phyloP scores from a whole-genome alignment of 2,329 filamentous ascomycete genomes.

The Claviceps digitariae region DNA sequence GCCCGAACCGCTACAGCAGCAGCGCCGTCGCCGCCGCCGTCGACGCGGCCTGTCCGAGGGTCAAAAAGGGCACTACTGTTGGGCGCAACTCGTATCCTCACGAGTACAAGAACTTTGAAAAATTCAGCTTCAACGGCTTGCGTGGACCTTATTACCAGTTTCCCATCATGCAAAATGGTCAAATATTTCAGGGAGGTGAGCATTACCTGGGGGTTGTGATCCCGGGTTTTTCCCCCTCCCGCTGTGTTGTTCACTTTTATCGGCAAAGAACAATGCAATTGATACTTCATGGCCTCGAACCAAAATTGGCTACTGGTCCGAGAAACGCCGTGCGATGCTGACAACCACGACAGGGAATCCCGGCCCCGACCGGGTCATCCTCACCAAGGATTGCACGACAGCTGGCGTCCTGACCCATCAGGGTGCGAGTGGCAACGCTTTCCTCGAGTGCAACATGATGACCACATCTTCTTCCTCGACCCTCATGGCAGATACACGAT shows the following conservation, averaged over 20 bases:
- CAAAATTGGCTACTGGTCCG: neutral
- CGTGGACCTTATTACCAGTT: slow-evolving; percentile 50
- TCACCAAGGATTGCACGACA: slow-evolving; percentile 37
- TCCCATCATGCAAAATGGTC: slow-evolving; percentile 35
- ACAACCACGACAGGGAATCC: slow-evolving; percentile 32
- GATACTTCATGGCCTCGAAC: too few species aligned
- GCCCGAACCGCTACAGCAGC: slow-evolving; percentile 32
- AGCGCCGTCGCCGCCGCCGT: slow-evolving; percentile 35
- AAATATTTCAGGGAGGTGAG: slow-evolving; percentile 42
- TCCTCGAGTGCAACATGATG: slow-evolving; percentile 3
- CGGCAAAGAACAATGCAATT: neutral
- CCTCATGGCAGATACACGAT: neutral
- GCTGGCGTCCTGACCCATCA: slow-evolving; percentile 50
- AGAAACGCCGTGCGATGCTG: neutral
- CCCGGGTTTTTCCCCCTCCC: too few species aligned
- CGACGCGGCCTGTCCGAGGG: slow-evolving; percentile 36
- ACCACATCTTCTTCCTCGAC: neutral
- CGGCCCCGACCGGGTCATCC: slow-evolving; percentile 48
- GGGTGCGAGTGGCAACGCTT: slow-evolving; percentile 3
- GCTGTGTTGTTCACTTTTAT: slow-evolving; percentile 1
- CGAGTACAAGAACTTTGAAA: slow-evolving; percentile 48
- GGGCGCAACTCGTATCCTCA: slow-evolving; percentile 38
- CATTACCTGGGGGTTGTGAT: neutral
- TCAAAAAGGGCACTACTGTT: slow-evolving; percentile 23
- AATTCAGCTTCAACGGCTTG: slow-evolving; percentile 42